Percentiles rank a stretch among this genome's conserved stretches.
These are phyloP conservation scores for Macaranga tanarius DNA, from an alignment of 441 rosid genomes.

Conservation along the genomic window DNA sequence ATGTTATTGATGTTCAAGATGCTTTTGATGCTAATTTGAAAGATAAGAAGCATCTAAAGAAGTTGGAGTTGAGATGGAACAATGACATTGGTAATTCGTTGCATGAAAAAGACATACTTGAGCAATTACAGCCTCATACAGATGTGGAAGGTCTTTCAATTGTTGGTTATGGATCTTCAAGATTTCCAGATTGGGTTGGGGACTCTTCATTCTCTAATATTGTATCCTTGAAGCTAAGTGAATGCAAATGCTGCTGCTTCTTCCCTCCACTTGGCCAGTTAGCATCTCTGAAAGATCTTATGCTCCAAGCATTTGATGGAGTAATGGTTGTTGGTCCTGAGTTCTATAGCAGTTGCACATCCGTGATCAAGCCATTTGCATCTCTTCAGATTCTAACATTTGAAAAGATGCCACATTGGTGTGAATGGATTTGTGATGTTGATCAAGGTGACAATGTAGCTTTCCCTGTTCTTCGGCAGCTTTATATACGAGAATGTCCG, in stretches of 20 bases:
- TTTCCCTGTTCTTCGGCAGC: slow-evolving; percentile 11
- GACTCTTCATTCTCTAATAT: neutral
- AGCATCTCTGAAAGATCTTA: neutral
- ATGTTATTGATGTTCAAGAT: neutral
- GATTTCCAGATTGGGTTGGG: neutral
- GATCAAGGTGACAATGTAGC: neutral
- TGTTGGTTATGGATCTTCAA: neutral
- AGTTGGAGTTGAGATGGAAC: neutral
- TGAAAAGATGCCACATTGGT: slow-evolving; percentile 5
- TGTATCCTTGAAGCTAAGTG: neutral
- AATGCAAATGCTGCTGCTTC: neutral
- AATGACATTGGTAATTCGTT: neutral
- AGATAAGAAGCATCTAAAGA: neutral
- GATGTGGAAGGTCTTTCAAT: neutral
- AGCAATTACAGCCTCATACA: neutral
- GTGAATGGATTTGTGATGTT: neutral
- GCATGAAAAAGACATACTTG: neutral
- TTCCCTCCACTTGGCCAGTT: slow-evolving; percentile 11
- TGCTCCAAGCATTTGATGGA: neutral
- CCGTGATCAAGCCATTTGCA: slow-evolving; percentile 1
- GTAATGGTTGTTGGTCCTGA: neutral
- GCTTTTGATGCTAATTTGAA: neutral
- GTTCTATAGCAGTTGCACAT: neutral
- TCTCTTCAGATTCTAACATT: slow-evolving; percentile 1
- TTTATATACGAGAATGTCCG: slow-evolving; percentile 1